phyloP scores from a whole-genome alignment of 495 filamentous ascomycete genomes.

The Pseudoneurospora amorphoporcata region DNA sequence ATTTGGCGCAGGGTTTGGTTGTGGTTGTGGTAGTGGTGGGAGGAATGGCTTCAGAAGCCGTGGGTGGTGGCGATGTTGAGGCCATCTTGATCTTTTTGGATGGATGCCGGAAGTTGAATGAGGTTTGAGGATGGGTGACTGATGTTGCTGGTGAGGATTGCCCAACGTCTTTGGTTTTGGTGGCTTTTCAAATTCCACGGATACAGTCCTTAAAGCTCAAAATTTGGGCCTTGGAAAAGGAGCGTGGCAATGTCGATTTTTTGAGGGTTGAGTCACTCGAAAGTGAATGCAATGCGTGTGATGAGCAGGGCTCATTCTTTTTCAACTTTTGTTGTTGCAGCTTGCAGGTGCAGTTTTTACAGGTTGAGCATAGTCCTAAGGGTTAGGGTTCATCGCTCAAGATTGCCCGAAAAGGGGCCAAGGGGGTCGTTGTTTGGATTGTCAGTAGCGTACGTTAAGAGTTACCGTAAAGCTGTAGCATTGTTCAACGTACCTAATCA shows the following conservation, averaged over 20 bases:
- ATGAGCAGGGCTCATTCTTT: background rate
- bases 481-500: background rate
- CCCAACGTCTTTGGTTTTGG: background rate
- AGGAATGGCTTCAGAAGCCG: background rate
- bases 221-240: background rate
- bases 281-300: background rate
- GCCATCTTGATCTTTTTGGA: background rate
- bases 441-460: background rate
- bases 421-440: background rate
- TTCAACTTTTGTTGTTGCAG: background rate
- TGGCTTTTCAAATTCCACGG: background rate
- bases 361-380: background rate
- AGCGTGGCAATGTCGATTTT: background rate
- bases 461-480: background rate
- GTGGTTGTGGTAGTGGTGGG: background rate
- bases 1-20: background rate
- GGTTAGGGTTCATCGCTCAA: background rate
- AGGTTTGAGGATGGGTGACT: background rate
- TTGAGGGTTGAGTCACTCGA: background rate
- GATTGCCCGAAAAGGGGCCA: background rate
- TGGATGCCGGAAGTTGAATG: background rate
- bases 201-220: background rate
- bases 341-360: background rate
- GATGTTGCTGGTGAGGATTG: background rate
- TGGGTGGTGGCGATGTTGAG: background rate